Conservation (phyloP, 2,329 filamentous ascomycete genomes). For the Pyrenophora teres region DNA sequence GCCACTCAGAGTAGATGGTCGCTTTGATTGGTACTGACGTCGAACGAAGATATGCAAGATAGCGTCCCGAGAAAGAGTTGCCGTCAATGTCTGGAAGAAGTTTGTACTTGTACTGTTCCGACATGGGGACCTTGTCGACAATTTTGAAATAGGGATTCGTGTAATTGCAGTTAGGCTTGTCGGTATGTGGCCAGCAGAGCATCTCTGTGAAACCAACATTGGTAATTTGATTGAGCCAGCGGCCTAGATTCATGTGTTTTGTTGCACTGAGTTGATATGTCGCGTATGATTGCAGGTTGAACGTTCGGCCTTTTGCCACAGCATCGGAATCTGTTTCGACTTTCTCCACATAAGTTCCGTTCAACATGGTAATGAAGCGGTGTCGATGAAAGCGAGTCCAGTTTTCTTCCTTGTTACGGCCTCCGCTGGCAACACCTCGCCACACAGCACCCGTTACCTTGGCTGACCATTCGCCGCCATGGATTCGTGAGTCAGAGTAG, state of each 20-base stretch:
- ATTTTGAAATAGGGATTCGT: constrained; percentile 49
- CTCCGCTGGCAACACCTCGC: constrained; percentile 56
- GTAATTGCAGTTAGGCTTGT: constrained; percentile 53
- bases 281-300: constrained; percentile 45
- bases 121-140: constrained; percentile 42
- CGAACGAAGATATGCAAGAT: constrained; percentile 64
- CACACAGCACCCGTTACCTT: constrained; percentile 53
- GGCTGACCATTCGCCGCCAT: constrained; percentile 49
- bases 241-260: constrained; percentile 38
- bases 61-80: constrained; percentile 53
- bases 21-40: constrained; percentile 76
- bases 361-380: constrained; percentile 75
- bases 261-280: constrained; percentile 47
- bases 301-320: constrained; percentile 43
- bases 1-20: constrained; percentile 80
- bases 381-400: constrained; percentile 78
- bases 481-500: constrained; percentile 49
- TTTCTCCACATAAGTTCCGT: constrained; percentile 61
- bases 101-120: constrained; percentile 60
- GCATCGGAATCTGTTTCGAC: constrained; percentile 49
- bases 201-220: constrained; percentile 53
- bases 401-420: constrained; percentile 57
- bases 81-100: constrained; percentile 79
- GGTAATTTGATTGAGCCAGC: constrained; percentile 48
- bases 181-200: constrained; percentile 49